A percentile compares a stretch with the other conserved stretches of the same genome.
These are phyloP conservation scores for Thermochaetoides thermophila DNA, from an alignment of 495 filamentous ascomycete genomes.

Conservation along the genomic window DNA sequence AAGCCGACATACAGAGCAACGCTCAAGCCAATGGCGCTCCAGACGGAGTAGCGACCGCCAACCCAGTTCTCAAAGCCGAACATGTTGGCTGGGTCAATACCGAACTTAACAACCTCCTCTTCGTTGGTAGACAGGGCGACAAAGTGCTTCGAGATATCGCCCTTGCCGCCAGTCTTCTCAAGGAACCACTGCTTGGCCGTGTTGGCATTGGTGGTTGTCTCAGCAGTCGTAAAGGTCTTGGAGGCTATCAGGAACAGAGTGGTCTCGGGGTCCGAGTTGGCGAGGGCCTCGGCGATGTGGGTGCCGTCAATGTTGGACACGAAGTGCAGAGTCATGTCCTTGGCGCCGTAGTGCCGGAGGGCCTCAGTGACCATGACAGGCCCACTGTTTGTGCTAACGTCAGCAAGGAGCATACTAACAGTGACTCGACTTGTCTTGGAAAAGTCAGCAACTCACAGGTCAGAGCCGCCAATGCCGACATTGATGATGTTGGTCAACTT, in stretches of 20 bases:
- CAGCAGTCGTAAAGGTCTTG: constrained; percentile 98
- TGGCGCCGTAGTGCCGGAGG: constrained; percentile 81
- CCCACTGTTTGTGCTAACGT: constrained; percentile 38
- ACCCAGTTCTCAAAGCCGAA: constrained; percentile 98
- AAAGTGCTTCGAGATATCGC: constrained; percentile 96
- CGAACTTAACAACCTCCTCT: constrained; percentile 89
- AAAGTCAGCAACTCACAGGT: constrained; percentile 56
- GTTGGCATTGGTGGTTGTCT: constrained; percentile 94
- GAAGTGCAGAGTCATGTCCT: constrained; percentile 79
- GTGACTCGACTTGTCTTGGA: background rate
- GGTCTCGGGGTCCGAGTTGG: constrained; percentile 81
- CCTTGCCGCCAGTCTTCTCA: constrained; percentile 51
- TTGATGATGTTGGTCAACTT: constrained; percentile 92
- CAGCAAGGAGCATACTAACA: background rate
- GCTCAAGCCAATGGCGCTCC: constrained; percentile 94
- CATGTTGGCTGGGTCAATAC: constrained; percentile 97
- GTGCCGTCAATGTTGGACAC: constrained; percentile 99
- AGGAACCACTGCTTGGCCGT: constrained; percentile 95
- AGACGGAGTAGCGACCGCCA: constrained; percentile 93
- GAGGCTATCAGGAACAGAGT: constrained; percentile 95
- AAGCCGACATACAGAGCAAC: constrained; percentile 89
- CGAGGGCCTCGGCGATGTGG: constrained; percentile 88
- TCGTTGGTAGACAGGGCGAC: constrained; percentile 96
- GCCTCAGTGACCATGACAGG: constrained; percentile 98
- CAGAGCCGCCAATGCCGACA: constrained; percentile 94